phyloP scores from a whole-genome alignment of 2,329 filamentous ascomycete genomes.

The Neocatenulostroma microsporum region DNA sequence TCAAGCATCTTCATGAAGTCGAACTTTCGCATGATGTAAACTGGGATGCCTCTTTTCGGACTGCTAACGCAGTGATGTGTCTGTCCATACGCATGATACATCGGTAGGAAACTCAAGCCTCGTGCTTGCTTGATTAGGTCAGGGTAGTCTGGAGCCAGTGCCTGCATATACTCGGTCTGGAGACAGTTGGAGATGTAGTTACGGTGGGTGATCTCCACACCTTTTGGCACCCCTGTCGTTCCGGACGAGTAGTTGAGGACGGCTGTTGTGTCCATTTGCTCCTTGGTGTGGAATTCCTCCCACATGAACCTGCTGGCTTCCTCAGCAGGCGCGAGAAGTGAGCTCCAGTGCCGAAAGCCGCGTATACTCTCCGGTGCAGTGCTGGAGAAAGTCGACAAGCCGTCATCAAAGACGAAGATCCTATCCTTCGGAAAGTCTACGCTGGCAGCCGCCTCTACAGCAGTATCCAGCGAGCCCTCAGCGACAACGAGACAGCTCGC shows the following conservation, averaged over 20 bases:
- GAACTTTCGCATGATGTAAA: slow-evolving; percentile 73
- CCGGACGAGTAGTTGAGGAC: slow-evolving; percentile 73
- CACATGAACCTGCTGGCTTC: slow-evolving; percentile 56
- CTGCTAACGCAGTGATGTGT: slow-evolving; percentile 58
- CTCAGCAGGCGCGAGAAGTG: slow-evolving; percentile 46
- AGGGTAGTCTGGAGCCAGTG: slow-evolving; percentile 44
- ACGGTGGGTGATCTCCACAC: slow-evolving; percentile 70
- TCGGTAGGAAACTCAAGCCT: slow-evolving; percentile 62
- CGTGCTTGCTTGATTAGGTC: slow-evolving; percentile 36
- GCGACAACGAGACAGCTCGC: slow-evolving; percentile 61
- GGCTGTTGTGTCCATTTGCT: slow-evolving; percentile 48
- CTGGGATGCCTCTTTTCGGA: slow-evolving; percentile 48
- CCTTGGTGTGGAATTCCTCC: slow-evolving; percentile 47
- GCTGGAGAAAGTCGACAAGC: slow-evolving; percentile 38
- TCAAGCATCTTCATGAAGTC: slow-evolving; percentile 66
- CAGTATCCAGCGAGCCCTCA: slow-evolving; percentile 49
- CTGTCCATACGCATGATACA: slow-evolving; percentile 56
- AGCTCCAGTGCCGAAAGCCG: slow-evolving; percentile 55
- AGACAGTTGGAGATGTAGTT: slow-evolving; percentile 66
- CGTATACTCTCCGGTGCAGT: slow-evolving; percentile 35
- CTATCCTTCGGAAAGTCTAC: slow-evolving; percentile 47
- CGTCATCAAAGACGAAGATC: slow-evolving; percentile 59
- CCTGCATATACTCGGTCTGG: slow-evolving; percentile 48
- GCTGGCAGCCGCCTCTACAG: slow-evolving; percentile 56
- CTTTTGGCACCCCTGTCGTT: slow-evolving; percentile 76